These are phyloP conservation scores for Sugiyamaella castrensis DNA, from an alignment of 1,139 yeast genomes.

Conservation along the genomic window DNA sequence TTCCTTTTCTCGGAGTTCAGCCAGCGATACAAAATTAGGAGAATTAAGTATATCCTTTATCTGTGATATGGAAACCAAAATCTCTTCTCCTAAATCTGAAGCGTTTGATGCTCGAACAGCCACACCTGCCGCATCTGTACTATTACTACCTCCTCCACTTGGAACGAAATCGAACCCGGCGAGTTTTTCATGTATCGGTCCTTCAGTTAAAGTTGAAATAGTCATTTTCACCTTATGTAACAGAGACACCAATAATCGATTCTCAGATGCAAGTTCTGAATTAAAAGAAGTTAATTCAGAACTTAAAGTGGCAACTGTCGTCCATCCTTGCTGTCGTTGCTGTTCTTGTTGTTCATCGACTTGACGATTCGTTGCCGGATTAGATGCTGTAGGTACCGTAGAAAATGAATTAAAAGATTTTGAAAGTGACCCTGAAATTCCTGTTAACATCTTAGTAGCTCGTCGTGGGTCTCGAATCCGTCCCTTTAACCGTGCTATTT, in stretches of 20 bases:
- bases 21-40: constrained; percentile 28
- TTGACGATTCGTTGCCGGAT: neutral
- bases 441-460: constrained; percentile 21
- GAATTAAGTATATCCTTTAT: constrained; percentile 23
- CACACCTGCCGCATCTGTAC: constrained; percentile 22
- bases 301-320: neutral
- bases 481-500: constrained; percentile 26
- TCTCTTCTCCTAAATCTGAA: constrained; percentile 23
- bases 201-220: constrained; percentile 14
- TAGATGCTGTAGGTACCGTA: constrained; percentile 13
- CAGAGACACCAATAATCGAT: constrained; percentile 21
- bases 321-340: too few relatives aligned
- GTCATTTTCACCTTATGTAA: constrained; percentile 19
- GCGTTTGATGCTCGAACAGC: constrained; percentile 21
- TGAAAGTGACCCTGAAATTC: constrained; percentile 28
- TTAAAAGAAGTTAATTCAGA: constrained; percentile 14
- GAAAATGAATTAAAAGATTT: constrained; percentile 22
- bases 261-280: constrained; percentile 23
- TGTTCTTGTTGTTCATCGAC: neutral
- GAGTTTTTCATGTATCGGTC: constrained; percentile 4
- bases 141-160: constrained; percentile 1
- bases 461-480: constrained; percentile 26
- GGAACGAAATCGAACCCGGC: constrained; percentile 15
- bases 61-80: constrained; percentile 21
- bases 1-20: constrained; percentile 27